phyloP scores from a whole-genome alignment of 2,329 filamentous ascomycete genomes.

The Penicillium hesseltinei region DNA sequence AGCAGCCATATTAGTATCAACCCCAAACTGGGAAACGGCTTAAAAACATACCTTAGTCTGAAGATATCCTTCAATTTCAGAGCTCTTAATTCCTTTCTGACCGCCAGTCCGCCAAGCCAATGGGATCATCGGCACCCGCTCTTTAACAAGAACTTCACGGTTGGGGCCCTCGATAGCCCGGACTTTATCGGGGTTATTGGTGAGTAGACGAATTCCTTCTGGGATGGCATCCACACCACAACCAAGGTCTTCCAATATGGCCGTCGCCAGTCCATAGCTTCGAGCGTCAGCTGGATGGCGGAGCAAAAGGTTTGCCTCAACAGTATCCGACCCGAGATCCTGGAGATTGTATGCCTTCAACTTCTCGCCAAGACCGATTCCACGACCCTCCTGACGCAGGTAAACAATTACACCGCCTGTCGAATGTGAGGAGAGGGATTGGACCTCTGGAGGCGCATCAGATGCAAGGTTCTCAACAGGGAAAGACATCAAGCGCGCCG shows the following conservation, averaged over 20 bases:
- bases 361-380: slow-evolving; percentile 92
- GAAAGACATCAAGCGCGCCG: slow-evolving; percentile 85
- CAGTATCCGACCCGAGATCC: slow-evolving; percentile 94
- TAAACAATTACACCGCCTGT: slow-evolving; percentile 91
- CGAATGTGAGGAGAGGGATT: slow-evolving; percentile 48
- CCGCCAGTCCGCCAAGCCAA: slow-evolving; percentile 82
- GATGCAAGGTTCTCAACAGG: slow-evolving; percentile 42
- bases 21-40: neutral
- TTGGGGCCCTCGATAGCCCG: slow-evolving; percentile 89
- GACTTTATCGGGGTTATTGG: slow-evolving; percentile 98
- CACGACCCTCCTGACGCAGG: slow-evolving; percentile 89
- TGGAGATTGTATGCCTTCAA: slow-evolving; percentile 98
- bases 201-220: slow-evolving; percentile 69
- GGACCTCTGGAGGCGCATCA: slow-evolving; percentile 27
- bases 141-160: slow-evolving; percentile 80
- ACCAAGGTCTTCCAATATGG: slow-evolving; percentile 85
- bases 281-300: slow-evolving; percentile 91
- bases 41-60: slow-evolving; percentile 77
- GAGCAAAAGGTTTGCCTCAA: slow-evolving; percentile 88
- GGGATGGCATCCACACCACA: slow-evolving; percentile 62
- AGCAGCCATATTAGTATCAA: neutral
- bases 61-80: slow-evolving; percentile 90
- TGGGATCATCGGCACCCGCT: slow-evolving; percentile 93
- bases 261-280: slow-evolving; percentile 94
- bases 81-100: slow-evolving; percentile 75